Evolutionary conservation across 257 asterid species (phyloP).

Genomic region (Przewalskia tangutica): DNA sequence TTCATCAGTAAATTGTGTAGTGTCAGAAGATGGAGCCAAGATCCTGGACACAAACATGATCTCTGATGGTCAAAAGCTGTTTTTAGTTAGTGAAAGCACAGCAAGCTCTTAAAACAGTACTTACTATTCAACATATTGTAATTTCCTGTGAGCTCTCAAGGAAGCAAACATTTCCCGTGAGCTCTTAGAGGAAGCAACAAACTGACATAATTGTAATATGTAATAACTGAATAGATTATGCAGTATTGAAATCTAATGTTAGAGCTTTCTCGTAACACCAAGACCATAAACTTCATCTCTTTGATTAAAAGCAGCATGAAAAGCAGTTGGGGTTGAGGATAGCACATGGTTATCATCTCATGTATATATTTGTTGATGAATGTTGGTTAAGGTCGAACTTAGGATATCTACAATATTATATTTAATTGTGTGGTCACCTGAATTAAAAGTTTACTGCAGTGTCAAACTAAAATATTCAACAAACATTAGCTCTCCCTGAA

Average conservation of each 20-base stretch:
- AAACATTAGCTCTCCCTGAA: too few species aligned
- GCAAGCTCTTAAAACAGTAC: not conserved
- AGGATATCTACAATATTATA: not conserved
- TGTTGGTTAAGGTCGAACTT: not conserved
- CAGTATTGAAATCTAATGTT: not conserved
- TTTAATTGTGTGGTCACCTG: not conserved
- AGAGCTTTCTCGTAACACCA: not conserved
- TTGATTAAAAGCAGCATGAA: not conserved
- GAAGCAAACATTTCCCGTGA: not conserved
- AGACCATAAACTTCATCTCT: not conserved
- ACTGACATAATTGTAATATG: not conserved
- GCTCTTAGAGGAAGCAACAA: not conserved
- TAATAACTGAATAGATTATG: not conserved
- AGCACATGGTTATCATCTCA: not conserved
- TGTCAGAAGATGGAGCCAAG: conserved; percentile 32
- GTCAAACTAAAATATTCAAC: too few species aligned
- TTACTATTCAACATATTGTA: not conserved
- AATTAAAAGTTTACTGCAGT: too few species aligned
- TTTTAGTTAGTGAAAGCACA: conserved; percentile 15
- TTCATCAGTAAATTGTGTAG: conserved; percentile 7
- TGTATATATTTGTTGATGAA: not conserved
- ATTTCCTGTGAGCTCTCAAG: not conserved
- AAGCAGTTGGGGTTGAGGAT: not conserved
- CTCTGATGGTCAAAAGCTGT: conserved; percentile 20
- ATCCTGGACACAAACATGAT: conserved; percentile 23